Conservation (phyloP, 1,284 basidiomycete species). For the Apiotrichum gracile region DNA sequence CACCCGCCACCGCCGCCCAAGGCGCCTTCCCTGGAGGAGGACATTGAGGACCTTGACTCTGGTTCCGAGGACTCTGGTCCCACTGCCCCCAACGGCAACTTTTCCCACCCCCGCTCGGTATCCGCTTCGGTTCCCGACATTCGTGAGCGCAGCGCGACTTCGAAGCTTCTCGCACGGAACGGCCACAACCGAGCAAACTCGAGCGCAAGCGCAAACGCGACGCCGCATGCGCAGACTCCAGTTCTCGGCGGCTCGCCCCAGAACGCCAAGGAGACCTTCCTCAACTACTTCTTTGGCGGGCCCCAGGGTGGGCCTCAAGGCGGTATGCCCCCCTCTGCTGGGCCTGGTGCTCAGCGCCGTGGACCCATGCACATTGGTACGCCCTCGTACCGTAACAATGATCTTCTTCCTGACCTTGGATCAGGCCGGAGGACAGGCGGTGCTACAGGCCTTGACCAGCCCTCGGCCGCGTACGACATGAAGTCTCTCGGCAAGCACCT, state of each 20-base stretch:
- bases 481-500: constrained; percentile 95
- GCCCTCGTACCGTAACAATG: constrained; percentile 8
- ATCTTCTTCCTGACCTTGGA: constrained; percentile 45
- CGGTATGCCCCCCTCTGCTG: constrained; percentile 1
- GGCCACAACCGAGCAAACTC: constrained; percentile 16
- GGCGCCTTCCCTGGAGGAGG: constrained; percentile 25
- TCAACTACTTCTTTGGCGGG: constrained; percentile 89
- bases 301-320: constrained; percentile 46
- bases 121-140: constrained; percentile 76
- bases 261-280: constrained; percentile 74
- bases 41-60: constrained; percentile 32
- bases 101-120: constrained; percentile 61
- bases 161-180: constrained; percentile 19
- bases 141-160: constrained; percentile 17
- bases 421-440: constrained; percentile 30
- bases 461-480: constrained; percentile 92
- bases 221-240: constrained; percentile 15
- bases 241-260: constrained; percentile 39
- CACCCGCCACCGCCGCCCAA: constrained; percentile 13
- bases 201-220: constrained; percentile 10
- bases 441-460: constrained; percentile 61
- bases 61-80: constrained; percentile 41
- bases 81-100: constrained; percentile 54
- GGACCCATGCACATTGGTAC: background rate
- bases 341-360: background rate